A percentile compares a stretch with the other conserved stretches of the same genome.
phyloP scores from a whole-genome alignment of 192 early-diverging fungal species.

The Backusella australiensis region DNA sequence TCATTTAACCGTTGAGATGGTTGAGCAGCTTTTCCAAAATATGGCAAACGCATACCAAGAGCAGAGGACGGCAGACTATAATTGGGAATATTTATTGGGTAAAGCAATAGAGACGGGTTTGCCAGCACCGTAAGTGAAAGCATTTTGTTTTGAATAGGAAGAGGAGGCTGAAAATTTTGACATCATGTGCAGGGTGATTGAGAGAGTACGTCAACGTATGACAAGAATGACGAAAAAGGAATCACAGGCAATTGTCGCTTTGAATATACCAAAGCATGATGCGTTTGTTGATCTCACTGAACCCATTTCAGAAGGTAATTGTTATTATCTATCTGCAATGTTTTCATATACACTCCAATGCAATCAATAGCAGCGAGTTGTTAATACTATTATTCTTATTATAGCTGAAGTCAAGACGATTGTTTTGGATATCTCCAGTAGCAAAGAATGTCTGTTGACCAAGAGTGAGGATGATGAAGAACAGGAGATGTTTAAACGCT shows the following conservation, averaged over 20 bases:
- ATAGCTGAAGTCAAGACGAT: neutral
- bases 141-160: neutral
- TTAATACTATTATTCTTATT: neutral
- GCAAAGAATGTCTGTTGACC: neutral
- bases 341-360: no score
- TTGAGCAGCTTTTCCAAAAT: neutral
- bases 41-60: neutral
- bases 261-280: neutral
- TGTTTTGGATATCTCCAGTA: neutral
- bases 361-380: no score
- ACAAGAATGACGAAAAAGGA: neutral
- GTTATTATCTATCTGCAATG: no score
- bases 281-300: neutral
- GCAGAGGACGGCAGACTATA: neutral
- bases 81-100: neutral
- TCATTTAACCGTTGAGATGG: neutral
- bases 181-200: neutral
- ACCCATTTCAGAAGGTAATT: neutral
- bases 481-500: neutral
- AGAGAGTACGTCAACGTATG: constrained; percentile 1
- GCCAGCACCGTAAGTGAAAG: neutral
- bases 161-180: neutral
- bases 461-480: neutral
- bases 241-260: neutral
- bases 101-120: neutral